Evolutionary conservation across 2,329 filamentous ascomycete species (phyloP).

Genomic region (Phaeosphaeriaceae sp.): DNA sequence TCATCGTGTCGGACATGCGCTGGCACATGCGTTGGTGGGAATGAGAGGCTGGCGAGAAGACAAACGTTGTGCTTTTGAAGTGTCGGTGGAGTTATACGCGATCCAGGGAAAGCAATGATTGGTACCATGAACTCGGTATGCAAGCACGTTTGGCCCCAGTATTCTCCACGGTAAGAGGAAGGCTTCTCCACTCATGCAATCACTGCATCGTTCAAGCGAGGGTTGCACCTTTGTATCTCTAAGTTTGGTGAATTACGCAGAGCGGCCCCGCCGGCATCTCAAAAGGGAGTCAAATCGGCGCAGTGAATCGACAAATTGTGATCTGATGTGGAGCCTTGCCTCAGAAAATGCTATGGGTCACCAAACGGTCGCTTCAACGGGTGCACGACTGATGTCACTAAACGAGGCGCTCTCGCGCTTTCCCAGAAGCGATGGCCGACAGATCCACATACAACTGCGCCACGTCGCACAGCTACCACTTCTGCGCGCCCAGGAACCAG

Average conservation of each 20-base stretch:
- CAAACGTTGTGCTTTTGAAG: background rate
- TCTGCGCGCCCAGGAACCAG: background rate
- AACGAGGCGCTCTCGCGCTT: slow-evolving; percentile 12
- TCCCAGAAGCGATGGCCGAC: background rate
- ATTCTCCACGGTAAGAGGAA: background rate
- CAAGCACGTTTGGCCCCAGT: background rate
- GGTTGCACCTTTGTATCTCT: background rate
- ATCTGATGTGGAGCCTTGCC: background rate
- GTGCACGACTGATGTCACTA: slow-evolving; percentile 13
- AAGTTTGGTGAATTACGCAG: background rate
- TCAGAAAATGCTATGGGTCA: slow-evolving; percentile 3
- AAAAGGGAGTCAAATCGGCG: background rate
- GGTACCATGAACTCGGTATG: background rate
- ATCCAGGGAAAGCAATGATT: background rate
- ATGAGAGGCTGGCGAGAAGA: background rate
- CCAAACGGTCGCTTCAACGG: slow-evolving; percentile 4
- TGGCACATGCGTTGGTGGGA: background rate
- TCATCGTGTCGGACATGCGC: background rate
- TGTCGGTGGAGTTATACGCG: background rate
- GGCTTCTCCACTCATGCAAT: background rate
- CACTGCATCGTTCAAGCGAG: background rate
- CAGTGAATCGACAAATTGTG: background rate
- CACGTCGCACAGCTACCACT: slow-evolving; percentile 14
- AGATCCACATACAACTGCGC: slow-evolving; percentile 7
- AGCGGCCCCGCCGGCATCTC: background rate